Conservation (phyloP, 805 yeast species). For the Yarrowia divulgata region DNA sequence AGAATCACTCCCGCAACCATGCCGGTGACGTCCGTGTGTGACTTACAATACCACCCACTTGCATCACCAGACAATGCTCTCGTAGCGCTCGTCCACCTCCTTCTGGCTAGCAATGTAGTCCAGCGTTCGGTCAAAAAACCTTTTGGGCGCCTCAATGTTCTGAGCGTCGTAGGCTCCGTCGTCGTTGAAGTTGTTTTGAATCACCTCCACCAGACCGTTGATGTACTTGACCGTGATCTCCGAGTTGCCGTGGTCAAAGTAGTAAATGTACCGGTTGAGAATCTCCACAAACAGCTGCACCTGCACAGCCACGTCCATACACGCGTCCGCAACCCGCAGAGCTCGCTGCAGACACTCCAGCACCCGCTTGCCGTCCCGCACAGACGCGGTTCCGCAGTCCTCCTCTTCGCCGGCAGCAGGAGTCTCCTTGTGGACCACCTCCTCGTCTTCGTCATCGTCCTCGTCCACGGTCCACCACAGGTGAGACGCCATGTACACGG, state of each 20-base stretch:
- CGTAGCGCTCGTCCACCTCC: conserved; percentile 72
- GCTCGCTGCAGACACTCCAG: conserved; percentile 91
- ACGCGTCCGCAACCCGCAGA: conserved; percentile 89
- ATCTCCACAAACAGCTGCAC: conserved; percentile 89
- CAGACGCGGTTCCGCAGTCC: conserved; percentile 11
- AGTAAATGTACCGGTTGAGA: conserved; percentile 82
- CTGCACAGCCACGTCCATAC: conserved; percentile 78
- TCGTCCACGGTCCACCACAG: conserved; percentile 90
- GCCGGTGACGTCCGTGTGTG: too few species aligned
- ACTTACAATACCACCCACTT: too few species aligned
- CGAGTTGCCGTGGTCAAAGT: conserved; percentile 79
- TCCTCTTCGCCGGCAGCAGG: conserved; percentile 37
- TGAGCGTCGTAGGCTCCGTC: conserved; percentile 43
- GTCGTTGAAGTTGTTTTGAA: conserved; percentile 53
- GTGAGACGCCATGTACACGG: conserved; percentile 87
- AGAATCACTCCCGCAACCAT: too few species aligned
- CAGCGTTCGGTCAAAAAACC: conserved; percentile 75
- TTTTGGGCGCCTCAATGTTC: conserved; percentile 53
- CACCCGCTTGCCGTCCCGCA: conserved; percentile 65
- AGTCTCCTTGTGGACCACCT: conserved; percentile 46
- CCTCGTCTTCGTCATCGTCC: conserved; percentile 57
- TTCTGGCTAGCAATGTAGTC: conserved; percentile 73
- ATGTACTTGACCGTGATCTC: conserved; percentile 74
- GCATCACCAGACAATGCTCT: conserved; percentile 53
- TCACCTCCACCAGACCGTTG: conserved; percentile 85